Evolutionary conservation across 2,329 filamentous ascomycete species (phyloP).

Genomic region (Fusarium neocosmosporiellum): DNA sequence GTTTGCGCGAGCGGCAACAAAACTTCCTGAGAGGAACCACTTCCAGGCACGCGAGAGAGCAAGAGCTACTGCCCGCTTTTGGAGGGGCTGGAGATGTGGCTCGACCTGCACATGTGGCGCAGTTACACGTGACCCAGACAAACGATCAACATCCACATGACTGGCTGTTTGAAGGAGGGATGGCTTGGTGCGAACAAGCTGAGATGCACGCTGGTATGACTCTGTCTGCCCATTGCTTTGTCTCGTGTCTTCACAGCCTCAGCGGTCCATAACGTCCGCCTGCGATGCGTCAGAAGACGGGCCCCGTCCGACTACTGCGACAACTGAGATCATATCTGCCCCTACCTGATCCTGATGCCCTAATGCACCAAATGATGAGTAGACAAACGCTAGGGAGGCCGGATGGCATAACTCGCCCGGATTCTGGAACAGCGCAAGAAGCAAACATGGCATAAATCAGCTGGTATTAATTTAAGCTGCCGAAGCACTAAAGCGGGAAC

Average conservation of each 20-base stretch:
- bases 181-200: conserved; percentile 3
- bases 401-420: not conserved
- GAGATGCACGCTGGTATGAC: not conserved
- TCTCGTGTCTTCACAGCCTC: not conserved
- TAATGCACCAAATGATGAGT: not conserved
- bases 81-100: conserved; percentile 17
- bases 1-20: not conserved
- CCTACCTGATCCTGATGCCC: not conserved
- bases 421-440: conserved; percentile 10
- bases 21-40: conserved; percentile 7
- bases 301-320: not conserved
- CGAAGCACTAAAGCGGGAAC: not conserved
- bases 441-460: conserved; percentile 9
- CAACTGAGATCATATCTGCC: not conserved
- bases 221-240: too few species aligned
- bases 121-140: not conserved
- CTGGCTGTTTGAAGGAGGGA: not conserved
- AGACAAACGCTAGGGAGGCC: not conserved
- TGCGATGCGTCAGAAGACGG: not conserved
- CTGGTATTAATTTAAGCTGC: conserved; percentile 1
- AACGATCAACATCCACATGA: not conserved
- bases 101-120: conserved; percentile 8
- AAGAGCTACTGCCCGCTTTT: conserved; percentile 5
- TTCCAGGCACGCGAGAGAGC: not conserved
- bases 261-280: not conserved